Conservation (phyloP, 371 early-diverging fungal species). For the Mortierella polycephala region DNA sequence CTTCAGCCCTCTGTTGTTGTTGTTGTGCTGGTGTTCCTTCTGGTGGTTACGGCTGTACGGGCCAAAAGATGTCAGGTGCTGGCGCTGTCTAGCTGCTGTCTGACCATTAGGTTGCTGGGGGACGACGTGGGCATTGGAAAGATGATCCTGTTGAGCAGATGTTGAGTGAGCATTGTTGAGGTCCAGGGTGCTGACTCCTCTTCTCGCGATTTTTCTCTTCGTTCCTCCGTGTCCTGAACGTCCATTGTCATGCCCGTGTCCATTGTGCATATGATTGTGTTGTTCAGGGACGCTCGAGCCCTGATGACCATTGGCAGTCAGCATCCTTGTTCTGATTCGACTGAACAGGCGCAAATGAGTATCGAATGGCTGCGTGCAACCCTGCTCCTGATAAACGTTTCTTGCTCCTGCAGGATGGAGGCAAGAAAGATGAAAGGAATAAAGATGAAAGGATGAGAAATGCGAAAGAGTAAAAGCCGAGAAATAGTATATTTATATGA, state of each 20-base stretch:
- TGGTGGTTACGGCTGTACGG: neutral
- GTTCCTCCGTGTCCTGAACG: slow-evolving; percentile 1
- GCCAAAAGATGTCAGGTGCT: too few relatives aligned
- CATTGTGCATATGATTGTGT: slow-evolving; percentile 1
- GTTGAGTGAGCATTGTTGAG: too few relatives aligned
- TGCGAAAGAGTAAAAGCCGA: neutral
- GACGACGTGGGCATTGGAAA: too few relatives aligned
- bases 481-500: neutral
- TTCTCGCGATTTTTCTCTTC: too few relatives aligned
- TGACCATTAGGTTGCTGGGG: too few relatives aligned
- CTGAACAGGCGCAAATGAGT: neutral
- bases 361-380: neutral
- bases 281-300: slow-evolving; percentile 13
- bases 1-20: neutral
- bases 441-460: neutral
- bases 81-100: too few relatives aligned
- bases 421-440: neutral
- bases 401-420: neutral
- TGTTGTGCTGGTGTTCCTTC: neutral
- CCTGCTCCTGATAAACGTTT: neutral
- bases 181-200: too few relatives aligned
- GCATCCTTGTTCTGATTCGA: neutral
- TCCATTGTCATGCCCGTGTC: slow-evolving; percentile 9
- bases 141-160: too few relatives aligned
- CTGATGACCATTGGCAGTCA: slow-evolving; percentile 1